Conservation (phyloP, 2,329 filamentous ascomycete genomes). For the Aspergillus proliferans region DNA sequence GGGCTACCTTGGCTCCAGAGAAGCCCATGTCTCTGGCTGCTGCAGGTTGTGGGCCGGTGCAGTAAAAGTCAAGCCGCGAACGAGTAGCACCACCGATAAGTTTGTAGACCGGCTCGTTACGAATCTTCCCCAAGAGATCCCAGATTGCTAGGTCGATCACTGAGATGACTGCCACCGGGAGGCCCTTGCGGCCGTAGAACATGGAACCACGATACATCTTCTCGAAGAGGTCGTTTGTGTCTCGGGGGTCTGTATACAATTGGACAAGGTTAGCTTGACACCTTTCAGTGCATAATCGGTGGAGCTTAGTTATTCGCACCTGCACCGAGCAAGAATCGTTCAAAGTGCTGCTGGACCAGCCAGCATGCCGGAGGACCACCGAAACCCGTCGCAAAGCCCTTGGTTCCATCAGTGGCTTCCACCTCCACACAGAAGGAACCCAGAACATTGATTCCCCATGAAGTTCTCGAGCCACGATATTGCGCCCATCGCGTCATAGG, state of each 20-base stretch:
- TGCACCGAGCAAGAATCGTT: slow-evolving; percentile 80
- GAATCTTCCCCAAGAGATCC: slow-evolving; percentile 86
- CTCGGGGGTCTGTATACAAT: slow-evolving; percentile 62
- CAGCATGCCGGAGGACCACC: slow-evolving; percentile 90
- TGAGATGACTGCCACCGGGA: slow-evolving; percentile 84
- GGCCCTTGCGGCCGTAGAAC: slow-evolving; percentile 93
- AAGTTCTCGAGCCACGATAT: slow-evolving; percentile 80
- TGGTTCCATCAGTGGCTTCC: slow-evolving; percentile 82
- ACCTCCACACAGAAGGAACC: slow-evolving; percentile 89
- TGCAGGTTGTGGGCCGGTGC: slow-evolving; percentile 78
- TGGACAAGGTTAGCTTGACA: background rate
- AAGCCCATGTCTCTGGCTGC: slow-evolving; percentile 83
- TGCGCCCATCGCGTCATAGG: slow-evolving; percentile 86
- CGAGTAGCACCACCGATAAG: slow-evolving; percentile 87
- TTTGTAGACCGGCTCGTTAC: slow-evolving; percentile 89
- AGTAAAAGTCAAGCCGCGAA: slow-evolving; percentile 83
- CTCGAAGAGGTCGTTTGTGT: slow-evolving; percentile 88
- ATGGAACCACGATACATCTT: slow-evolving; percentile 94
- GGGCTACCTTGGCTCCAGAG: slow-evolving; percentile 80
- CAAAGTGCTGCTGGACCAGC: slow-evolving; percentile 89
- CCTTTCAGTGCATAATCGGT: background rate
- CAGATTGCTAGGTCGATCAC: slow-evolving; percentile 90
- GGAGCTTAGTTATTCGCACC: slow-evolving; percentile 34
- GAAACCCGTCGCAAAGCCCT: slow-evolving; percentile 89
- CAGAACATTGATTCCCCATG: slow-evolving; percentile 92